Evolutionary conservation across 768 basidiomycete genomes (phyloP).

Genomic region (Psilocybe cyanescens): DNA sequence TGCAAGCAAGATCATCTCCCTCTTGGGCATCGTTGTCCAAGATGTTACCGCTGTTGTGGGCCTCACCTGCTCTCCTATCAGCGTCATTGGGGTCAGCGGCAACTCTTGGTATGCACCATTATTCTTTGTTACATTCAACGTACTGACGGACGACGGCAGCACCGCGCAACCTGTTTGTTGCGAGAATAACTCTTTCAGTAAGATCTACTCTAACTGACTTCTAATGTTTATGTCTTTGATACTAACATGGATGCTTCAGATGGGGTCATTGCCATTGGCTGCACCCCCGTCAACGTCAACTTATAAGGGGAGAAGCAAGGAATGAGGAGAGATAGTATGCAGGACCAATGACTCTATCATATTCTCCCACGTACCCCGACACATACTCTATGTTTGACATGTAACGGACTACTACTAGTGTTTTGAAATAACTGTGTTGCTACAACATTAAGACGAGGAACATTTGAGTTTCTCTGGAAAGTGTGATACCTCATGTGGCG

Average conservation of each 20-base stretch:
- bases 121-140: background rate
- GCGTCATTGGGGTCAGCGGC: constrained; percentile 21
- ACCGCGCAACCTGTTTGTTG: constrained; percentile 29
- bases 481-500: too few relatives aligned
- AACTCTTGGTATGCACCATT: constrained; percentile 9
- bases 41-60: constrained; percentile 8
- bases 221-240: background rate
- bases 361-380: too few relatives aligned
- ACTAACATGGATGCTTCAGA: background rate
- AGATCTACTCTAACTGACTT: background rate
- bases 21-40: constrained; percentile 22
- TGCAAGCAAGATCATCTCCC: constrained; percentile 14
- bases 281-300: constrained; percentile 27
- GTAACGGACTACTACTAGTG: too few relatives aligned
- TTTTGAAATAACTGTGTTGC: too few relatives aligned
- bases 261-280: constrained; percentile 31
- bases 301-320: background rate
- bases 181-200: constrained; percentile 24
- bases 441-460: too few relatives aligned
- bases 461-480: too few relatives aligned
- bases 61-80: constrained; percentile 28
- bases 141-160: background rate
- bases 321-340: too few relatives aligned
- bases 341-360: too few relatives aligned
- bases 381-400: too few relatives aligned